Evolutionary conservation across 306 rosid species (phyloP).

Genomic region (Calophaca sinica): DNA sequence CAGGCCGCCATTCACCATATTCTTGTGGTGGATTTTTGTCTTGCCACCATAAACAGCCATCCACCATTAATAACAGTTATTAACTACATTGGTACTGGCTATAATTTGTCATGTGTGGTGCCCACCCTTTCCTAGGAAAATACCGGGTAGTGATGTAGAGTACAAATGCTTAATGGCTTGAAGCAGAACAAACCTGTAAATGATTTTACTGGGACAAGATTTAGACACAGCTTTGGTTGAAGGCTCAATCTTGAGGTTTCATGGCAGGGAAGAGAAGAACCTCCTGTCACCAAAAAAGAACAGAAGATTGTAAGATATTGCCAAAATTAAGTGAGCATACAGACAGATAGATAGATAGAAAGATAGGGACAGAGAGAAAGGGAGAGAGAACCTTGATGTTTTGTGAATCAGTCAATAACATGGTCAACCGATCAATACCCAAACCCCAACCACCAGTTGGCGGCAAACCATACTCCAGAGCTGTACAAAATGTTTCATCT

Average conservation of each 20-base stretch:
- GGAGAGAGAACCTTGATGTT: constrained; percentile 75
- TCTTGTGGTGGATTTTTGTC: not conserved
- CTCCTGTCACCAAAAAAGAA: constrained; percentile 64
- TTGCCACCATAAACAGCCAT: not conserved
- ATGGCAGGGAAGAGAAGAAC: constrained; percentile 96
- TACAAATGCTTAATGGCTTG: not conserved
- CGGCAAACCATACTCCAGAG: constrained; percentile 90
- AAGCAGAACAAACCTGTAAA: constrained; percentile 17
- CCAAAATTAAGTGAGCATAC: not conserved
- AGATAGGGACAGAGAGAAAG: not conserved
- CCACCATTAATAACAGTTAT: not conserved
- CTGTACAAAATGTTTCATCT: constrained; percentile 86
- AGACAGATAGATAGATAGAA: constrained; percentile 14
- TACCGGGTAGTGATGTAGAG: not conserved
- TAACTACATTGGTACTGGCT: not conserved
- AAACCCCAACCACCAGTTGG: constrained; percentile 98
- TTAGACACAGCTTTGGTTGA: constrained; percentile 43
- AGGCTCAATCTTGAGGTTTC: constrained; percentile 84
- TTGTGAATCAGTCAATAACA: constrained; percentile 86
- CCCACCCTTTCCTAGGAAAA: not conserved
- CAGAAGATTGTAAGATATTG: constrained; percentile 1
- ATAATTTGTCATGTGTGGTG: not conserved
- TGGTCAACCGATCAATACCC: constrained; percentile 85
- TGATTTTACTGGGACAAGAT: constrained; percentile 3
- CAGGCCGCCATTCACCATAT: not conserved